Percentiles rank a stretch among this genome's conserved stretches.
Conservation (phyloP, 2,329 filamentous ascomycete genomes). For the Thielaviopsis ethacetica region DNA sequence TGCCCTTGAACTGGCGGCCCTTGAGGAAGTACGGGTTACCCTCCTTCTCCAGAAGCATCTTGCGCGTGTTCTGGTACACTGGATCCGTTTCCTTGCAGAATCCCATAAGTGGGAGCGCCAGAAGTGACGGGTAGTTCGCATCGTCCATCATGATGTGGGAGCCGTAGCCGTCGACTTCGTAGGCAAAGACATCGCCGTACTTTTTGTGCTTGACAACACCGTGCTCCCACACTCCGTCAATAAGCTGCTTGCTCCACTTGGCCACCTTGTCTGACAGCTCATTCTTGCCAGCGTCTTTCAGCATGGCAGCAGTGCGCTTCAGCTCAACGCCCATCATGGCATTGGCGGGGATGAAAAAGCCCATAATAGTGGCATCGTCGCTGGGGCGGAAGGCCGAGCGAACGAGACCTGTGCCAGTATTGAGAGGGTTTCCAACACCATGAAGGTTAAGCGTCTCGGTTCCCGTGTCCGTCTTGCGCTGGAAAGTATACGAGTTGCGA, state of each 20-base stretch:
- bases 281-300: constrained; percentile 43
- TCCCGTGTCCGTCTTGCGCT: constrained; percentile 59
- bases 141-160: constrained; percentile 77
- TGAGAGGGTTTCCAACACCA: constrained; percentile 84
- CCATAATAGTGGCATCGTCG: constrained; percentile 86
- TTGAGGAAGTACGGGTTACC: constrained; percentile 82
- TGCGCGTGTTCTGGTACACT: constrained; percentile 77
- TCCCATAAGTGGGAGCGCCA: constrained; percentile 64
- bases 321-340: constrained; percentile 92
- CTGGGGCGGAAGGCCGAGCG: constrained; percentile 87
- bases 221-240: constrained; percentile 66
- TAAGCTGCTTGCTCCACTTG: constrained; percentile 44
- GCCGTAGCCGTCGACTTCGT: constrained; percentile 77
- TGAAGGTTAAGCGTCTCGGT: constrained; percentile 77
- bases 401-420: constrained; percentile 66
- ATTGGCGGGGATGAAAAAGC: constrained; percentile 89
- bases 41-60: constrained; percentile 51
- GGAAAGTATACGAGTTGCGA: constrained; percentile 75
- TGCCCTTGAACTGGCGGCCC: constrained; percentile 65
- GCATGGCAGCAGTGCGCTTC: constrained; percentile 51
- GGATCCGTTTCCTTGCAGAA: constrained; percentile 49
- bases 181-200: constrained; percentile 69
- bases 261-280: constrained; percentile 39
- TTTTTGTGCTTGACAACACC: constrained; percentile 62
- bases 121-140: constrained; percentile 68